These are phyloP conservation scores for Laguncularia racemosa DNA, from an alignment of 345 rosid genomes.

Conservation along the genomic window DNA sequence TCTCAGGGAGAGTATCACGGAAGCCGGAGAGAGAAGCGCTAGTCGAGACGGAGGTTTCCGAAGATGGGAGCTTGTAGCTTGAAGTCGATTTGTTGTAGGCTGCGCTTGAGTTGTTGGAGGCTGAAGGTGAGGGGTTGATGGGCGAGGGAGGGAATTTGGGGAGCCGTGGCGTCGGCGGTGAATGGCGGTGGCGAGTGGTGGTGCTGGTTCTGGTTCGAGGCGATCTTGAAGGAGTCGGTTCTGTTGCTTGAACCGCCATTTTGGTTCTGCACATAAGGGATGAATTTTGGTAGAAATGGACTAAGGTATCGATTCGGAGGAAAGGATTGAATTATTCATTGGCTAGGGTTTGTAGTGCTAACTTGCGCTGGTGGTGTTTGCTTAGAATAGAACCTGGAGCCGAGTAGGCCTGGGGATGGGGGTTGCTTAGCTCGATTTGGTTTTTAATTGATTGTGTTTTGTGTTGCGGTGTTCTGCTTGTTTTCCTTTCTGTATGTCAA, in stretches of 20 bases:
- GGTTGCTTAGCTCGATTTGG: too few relatives aligned
- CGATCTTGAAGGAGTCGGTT: conserved; percentile 21
- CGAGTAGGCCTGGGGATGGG: too few relatives aligned
- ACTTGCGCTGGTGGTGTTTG: too few relatives aligned
- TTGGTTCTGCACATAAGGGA: conserved; percentile 49
- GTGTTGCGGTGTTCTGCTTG: too few relatives aligned
- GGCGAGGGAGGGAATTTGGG: not conserved
- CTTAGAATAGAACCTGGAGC: too few relatives aligned
- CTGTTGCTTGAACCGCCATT: conserved; percentile 45
- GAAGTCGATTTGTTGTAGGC: conserved; percentile 19
- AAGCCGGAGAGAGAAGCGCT: conserved; percentile 59
- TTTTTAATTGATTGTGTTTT: too few relatives aligned
- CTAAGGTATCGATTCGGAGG: too few relatives aligned
- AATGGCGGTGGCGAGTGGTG: conserved; percentile 9
- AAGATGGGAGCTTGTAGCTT: not conserved
- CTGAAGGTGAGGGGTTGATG: conserved; percentile 9
- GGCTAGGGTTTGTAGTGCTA: too few relatives aligned
- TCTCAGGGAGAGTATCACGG: conserved; percentile 57
- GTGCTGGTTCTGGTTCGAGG: conserved; percentile 19
- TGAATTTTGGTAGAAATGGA: not conserved
- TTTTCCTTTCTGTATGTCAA: too few relatives aligned
- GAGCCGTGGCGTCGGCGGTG: not conserved
- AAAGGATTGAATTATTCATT: too few relatives aligned
- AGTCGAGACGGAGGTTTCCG: conserved; percentile 20
- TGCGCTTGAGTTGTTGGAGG: conserved; percentile 4